A percentile compares a stretch with the other conserved stretches of the same genome.
These are phyloP conservation scores for Trifolium pratense DNA, from an alignment of 306 rosid species.

Conservation along the genomic window DNA sequence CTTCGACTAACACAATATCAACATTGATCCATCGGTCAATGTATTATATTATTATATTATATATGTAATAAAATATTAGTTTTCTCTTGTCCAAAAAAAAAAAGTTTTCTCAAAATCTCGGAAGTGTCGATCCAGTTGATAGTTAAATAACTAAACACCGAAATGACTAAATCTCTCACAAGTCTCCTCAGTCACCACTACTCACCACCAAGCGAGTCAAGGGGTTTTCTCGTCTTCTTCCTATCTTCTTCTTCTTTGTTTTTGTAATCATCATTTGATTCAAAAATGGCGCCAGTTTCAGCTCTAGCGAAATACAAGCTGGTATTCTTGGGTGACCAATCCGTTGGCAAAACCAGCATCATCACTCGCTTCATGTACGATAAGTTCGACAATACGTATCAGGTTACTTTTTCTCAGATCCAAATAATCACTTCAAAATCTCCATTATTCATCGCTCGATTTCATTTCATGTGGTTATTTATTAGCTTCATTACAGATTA, in stretches of 20 bases:
- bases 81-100: too few species aligned
- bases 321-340: conserved; percentile 62
- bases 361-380: conserved; percentile 67
- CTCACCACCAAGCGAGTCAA: conserved; percentile 34
- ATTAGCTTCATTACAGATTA: too few species aligned
- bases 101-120: too few species aligned
- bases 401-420: conserved; percentile 49
- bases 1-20: too few species aligned
- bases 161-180: too few species aligned
- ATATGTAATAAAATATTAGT: too few species aligned
- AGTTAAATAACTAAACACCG: too few species aligned
- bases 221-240: conserved; percentile 49
- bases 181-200: too few species aligned
- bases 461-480: too few species aligned
- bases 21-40: too few species aligned
- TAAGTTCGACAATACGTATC: conserved; percentile 60
- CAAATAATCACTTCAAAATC: not conserved
- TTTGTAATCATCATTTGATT: not conserved
- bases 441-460: not conserved
- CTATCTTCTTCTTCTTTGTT: conserved; percentile 45
- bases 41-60: too few species aligned
- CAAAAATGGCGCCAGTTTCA: conserved; percentile 59
- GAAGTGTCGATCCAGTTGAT: too few species aligned
- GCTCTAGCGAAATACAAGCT: conserved; percentile 63
- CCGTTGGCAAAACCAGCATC: conserved; percentile 64